Base-by-base conservation (phyloP, 31 red algal genomes). In the Bonnemaisonia californica region DNA sequence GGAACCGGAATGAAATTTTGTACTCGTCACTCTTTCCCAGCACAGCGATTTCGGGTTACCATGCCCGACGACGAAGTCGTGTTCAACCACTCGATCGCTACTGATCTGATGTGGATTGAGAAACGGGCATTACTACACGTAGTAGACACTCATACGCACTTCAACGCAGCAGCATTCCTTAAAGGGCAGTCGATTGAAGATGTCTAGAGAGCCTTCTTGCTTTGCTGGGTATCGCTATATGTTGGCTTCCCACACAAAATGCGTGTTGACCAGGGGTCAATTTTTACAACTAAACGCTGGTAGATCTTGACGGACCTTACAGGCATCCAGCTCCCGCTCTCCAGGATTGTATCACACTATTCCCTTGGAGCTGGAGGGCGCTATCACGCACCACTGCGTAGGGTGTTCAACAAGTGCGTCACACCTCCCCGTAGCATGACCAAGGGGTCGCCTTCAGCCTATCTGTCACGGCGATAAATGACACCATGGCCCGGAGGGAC, bases 391-490 rank as follows among this genome's bases (percentile, higher is more conserved):
- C 57, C 57, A 23, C 42, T 80, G 27, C 57, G 77, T 22, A 19
- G 56, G 33, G 51, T 80, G 4, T 80, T 1, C 16, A 18, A 67
- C 3, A 68, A 56, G 47, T 80, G 1, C 57, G 48, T 18, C 0
- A 80, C 30, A 41, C 12, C 27, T 29, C 28, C 2, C 57, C 59
- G 18, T 48, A 67, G 0, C 13, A 2, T 19, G 1, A 65, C 4
- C 21, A 47, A 5, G 3, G 32, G 2, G 2, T 68, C n/a, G 1
- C 59, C 32, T 22, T 66, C 26, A 21, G 59, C 1, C 61, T 80
- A 2, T 58, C 71, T 55, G 31, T 77, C 7, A 77, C 55, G 24
- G 57, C 57, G 13, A 75, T 77, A 60, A 86, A 86, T 16, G 73
- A 77, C 37, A 77, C 0, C 0, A 86, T 68, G 61, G 64, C 23